Percentiles rank a stretch among this genome's conserved stretches.
phyloP scores from a whole-genome alignment of 176 grass and related monocot species.

The Hordeum marinum region DNA sequence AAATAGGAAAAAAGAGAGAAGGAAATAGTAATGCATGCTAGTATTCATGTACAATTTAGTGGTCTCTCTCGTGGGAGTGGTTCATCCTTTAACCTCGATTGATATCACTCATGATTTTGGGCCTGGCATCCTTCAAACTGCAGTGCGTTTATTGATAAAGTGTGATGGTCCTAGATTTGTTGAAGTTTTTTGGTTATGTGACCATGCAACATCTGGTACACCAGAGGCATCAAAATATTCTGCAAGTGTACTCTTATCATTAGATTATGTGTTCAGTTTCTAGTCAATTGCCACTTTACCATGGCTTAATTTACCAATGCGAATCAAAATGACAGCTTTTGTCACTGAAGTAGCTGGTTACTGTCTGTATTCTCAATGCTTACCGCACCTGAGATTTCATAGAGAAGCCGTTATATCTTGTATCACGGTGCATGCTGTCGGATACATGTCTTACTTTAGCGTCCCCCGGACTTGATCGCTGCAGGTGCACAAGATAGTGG shows the following conservation, averaged over 20 bases:
- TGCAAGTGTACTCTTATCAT: not conserved
- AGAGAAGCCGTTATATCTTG: not conserved
- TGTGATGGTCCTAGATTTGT: not conserved
- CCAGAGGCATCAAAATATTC: no score
- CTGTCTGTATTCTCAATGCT: not conserved
- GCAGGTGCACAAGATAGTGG: constrained; percentile 86
- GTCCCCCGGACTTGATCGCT: constrained; percentile 9
- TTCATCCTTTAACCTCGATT: not conserved
- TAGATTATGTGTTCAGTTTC: not conserved
- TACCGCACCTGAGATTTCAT: not conserved
- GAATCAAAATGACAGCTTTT: not conserved
- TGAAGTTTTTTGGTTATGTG: not conserved
- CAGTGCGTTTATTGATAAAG: not conserved
- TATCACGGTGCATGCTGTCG: not conserved
- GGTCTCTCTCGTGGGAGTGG: not conserved
- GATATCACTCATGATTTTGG: not conserved
- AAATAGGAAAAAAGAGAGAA: not conserved
- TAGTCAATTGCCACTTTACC: not conserved
- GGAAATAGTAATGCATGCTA: not conserved
- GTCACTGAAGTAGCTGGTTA: not conserved
- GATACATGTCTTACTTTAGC: not conserved
- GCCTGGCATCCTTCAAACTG: not conserved
- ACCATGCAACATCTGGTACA: not conserved
- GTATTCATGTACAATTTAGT: not conserved
- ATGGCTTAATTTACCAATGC: not conserved